Evolutionary conservation across 352 stramenopile species (phyloP), one percentile per base, ranked within the genome.

Genomic region (Phytophthora niederhauseri): DNA sequence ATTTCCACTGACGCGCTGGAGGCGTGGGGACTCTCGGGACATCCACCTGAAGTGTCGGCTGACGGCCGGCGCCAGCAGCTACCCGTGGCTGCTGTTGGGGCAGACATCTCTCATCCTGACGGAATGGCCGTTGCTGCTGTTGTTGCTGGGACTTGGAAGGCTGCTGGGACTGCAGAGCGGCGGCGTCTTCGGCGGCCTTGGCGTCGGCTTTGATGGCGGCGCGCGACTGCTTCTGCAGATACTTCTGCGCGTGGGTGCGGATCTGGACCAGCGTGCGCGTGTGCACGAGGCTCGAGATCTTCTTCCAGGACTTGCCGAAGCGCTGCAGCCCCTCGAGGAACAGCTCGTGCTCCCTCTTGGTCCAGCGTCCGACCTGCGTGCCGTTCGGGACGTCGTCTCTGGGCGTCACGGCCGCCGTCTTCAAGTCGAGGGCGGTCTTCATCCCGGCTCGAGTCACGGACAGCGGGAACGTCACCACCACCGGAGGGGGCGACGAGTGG

Each of bases 231-330:
- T 97, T 97, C 63, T 96, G 90, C 19, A 97, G 72, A 72, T 98
- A 99, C 66, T 99, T 99, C 80, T 99, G 97, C 0, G 97, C 97
- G 63, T 99, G 97, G 3, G 91, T 98, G 11, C 97, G 93, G 70
- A 99, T 99, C 71, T 99, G 97, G 36, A 98, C 96, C 6, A 97
- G 77, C 30, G 89, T 95, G 15, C 89, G 79, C 9, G 89, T 92
- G 57, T 84, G 77, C 31, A 95, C 87, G 19, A 95, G 77, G 51
- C 77, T 92, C 17, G 84, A 87, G 67, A 95, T 97, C 72, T 95
- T 93, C 69, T 97, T 97, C 92, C 92, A 98, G 11, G 93, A 96
- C 75, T 93, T 97, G 54, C 92, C 92, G 61, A 95, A 95, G 19
- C 89, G 76, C 43, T 91, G 68, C 1, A 98, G 76, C 0, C 92